phyloP scores from a whole-genome alignment of 352 stramenopile species.

The Phytopythium boreale region DNA sequence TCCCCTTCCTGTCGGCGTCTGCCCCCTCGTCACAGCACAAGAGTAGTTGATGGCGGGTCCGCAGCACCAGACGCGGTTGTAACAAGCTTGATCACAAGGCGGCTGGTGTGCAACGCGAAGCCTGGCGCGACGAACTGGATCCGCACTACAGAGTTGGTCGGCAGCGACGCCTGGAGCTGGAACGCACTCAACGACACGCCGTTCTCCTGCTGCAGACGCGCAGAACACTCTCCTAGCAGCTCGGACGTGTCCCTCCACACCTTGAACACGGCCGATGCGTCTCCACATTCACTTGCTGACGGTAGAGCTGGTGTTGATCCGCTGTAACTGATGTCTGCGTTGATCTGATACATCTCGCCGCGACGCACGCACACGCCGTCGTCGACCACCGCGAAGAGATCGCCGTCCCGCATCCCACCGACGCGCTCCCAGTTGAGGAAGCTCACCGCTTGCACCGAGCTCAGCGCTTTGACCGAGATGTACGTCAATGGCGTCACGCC shows the following conservation, averaged over 20 bases:
- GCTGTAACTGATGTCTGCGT: conserved; percentile 30
- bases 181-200: conserved; percentile 31
- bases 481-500: conserved; percentile 22
- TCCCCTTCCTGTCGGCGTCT: background rate
- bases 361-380: conserved; percentile 23
- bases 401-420: conserved; percentile 12
- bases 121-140: conserved; percentile 36
- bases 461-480: conserved; percentile 17
- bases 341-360: conserved; percentile 25
- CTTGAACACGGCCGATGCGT: conserved; percentile 22
- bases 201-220: conserved; percentile 26
- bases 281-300: background rate
- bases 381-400: conserved; percentile 25
- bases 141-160: conserved; percentile 24
- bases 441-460: conserved; percentile 13
- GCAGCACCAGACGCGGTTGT: background rate
- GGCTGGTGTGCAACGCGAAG: conserved; percentile 36
- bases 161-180: conserved; percentile 24
- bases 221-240: conserved; percentile 28
- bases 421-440: conserved; percentile 27
- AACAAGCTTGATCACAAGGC: conserved; percentile 23
- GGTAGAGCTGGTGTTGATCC: background rate
- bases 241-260: conserved; percentile 28
- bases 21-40: background rate
- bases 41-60: background rate